These are phyloP conservation scores for Suillus clintonianus DNA, from an alignment of 768 basidiomycete species.

Conservation along the genomic window DNA sequence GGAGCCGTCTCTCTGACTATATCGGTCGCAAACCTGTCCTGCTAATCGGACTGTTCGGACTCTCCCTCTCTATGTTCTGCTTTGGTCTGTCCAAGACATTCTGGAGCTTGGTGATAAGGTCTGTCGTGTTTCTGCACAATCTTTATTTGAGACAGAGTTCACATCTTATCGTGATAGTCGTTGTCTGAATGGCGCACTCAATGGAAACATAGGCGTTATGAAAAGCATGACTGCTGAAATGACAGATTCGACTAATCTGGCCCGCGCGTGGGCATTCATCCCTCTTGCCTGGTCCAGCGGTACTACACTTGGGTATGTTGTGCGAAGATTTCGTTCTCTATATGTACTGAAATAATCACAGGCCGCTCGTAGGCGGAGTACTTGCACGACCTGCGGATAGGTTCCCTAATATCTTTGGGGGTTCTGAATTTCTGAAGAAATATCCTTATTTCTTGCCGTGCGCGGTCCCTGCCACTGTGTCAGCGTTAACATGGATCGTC, in stretches of 20 bases:
- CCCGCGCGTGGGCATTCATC: constrained; percentile 55
- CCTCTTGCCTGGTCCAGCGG: constrained; percentile 52
- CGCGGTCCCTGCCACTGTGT: constrained; percentile 58
- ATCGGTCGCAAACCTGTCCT: constrained; percentile 53
- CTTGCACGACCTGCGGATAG: constrained; percentile 66
- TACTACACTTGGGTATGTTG: constrained; percentile 42
- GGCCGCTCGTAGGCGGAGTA: constrained; percentile 69
- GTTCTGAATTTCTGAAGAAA: constrained; percentile 53
- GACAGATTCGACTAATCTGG: constrained; percentile 34
- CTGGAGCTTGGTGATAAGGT: constrained; percentile 46
- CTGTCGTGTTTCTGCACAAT: constrained; percentile 2
- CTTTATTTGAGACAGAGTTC: neutral
- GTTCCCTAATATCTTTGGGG: constrained; percentile 62
- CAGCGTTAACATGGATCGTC: constrained; percentile 50
- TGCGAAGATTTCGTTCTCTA: neutral
- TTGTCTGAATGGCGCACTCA: constrained; percentile 47
- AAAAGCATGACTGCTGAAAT: constrained; percentile 50
- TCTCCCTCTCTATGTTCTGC: constrained; percentile 47
- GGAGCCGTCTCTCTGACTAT: constrained; percentile 51
- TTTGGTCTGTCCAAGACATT: constrained; percentile 52
- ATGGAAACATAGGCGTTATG: constrained; percentile 58
- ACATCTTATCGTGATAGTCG: constrained; percentile 31
- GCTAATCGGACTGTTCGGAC: constrained; percentile 44
- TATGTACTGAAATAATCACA: constrained; percentile 25
- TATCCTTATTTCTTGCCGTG: constrained; percentile 80